phyloP scores from a whole-genome alignment of 75 land plant species.

The Cupressus sempervirens region DNA sequence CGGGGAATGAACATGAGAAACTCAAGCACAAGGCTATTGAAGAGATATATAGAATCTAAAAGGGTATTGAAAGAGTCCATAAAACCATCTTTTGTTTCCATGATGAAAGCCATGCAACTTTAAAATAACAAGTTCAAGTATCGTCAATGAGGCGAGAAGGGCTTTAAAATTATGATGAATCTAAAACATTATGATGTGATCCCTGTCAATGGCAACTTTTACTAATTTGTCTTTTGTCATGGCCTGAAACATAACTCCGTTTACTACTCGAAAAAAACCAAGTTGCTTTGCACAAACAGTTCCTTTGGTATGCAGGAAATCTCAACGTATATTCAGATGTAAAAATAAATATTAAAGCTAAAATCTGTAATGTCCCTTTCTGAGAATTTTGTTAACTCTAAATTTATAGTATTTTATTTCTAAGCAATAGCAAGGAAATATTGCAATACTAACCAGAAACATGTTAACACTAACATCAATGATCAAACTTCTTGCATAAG shows the following conservation, averaged over 20 bases:
- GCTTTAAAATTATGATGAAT: not conserved
- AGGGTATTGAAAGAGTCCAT: not conserved
- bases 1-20: not conserved
- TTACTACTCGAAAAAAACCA: not conserved
- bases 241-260: not conserved
- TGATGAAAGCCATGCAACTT: not conserved
- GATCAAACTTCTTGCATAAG: no score
- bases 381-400: no score
- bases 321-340: not conserved
- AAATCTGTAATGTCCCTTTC: no score
- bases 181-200: no score
- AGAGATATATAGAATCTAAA: not conserved
- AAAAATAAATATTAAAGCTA: not conserved
- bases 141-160: no score
- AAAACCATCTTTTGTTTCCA: not conserved
- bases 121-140: no score
- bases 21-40: not conserved
- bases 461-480: no score
- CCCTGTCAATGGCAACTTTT: no score
- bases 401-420: no score
- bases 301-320: not conserved
- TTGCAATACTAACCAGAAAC: no score
- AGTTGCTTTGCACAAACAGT: not conserved
- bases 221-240: no score
- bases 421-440: no score